These are phyloP conservation scores for Haematococcus sp. DNA, from an alignment of 139 green algal genomes.

Conservation along the genomic window DNA sequence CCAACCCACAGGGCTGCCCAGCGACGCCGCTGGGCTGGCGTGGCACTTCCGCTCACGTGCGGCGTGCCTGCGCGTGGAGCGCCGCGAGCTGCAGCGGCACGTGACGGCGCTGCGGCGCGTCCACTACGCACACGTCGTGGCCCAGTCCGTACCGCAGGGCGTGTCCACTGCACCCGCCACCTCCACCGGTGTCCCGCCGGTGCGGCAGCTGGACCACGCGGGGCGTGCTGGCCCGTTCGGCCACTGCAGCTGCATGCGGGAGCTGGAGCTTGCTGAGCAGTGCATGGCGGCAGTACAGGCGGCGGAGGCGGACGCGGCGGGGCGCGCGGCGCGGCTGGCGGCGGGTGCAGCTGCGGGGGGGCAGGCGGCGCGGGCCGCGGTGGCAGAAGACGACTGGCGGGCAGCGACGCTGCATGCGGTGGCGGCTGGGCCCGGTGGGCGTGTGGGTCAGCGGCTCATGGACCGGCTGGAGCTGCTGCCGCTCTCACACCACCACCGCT, in stretches of 20 bases:
- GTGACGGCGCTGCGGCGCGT: constrained; percentile 13
- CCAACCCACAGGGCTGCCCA: background rate
- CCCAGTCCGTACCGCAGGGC: background rate
- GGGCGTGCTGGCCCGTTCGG: background rate
- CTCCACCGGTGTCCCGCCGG: too few relatives aligned
- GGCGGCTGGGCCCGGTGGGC: background rate
- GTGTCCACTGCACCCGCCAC: background rate
- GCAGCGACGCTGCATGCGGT: constrained; percentile 18
- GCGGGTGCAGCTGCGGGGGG: background rate
- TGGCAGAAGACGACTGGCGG: constrained; percentile 30
- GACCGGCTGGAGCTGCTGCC: constrained; percentile 30
- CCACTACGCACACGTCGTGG: constrained; percentile 19
- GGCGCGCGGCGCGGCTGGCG: constrained; percentile 14
- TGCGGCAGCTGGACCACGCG: constrained; percentile 15
- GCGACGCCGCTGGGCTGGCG: constrained; percentile 1
- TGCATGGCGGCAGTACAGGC: constrained; percentile 23
- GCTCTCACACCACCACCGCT: constrained; percentile 43
- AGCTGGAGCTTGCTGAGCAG: constrained; percentile 20
- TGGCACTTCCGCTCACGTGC: constrained; percentile 17
- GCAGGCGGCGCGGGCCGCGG: background rate
- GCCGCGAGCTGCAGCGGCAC: constrained; percentile 17
- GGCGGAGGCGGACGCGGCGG: constrained; percentile 23
- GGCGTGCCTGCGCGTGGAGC: constrained; percentile 20
- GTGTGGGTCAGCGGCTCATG: constrained; percentile 28
- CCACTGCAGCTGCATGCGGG: constrained; percentile 10